Conservation (phyloP, 2,329 filamentous ascomycete species). For the Bipolaris sorokiniana region DNA sequence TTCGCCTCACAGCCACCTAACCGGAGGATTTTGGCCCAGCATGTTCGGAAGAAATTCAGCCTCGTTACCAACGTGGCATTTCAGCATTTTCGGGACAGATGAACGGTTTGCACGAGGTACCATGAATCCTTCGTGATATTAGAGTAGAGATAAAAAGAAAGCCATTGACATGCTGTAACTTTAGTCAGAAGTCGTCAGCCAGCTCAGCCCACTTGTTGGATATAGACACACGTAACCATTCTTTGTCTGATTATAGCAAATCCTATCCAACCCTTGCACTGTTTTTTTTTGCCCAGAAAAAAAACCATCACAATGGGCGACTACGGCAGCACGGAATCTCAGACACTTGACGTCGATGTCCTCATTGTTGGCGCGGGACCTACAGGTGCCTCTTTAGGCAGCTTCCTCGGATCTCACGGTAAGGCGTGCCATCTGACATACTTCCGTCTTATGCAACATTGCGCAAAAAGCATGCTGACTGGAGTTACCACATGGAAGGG, state of each 20-base stretch:
- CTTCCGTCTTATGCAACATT: background rate
- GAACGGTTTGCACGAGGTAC: background rate
- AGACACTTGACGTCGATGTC: conserved; percentile 4
- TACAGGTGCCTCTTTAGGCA: conserved; percentile 7
- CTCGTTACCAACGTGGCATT: background rate
- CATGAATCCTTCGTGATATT: background rate
- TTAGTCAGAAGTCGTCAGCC: background rate
- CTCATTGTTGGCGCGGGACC: conserved; percentile 11
- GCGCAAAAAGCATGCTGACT: background rate
- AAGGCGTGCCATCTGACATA: background rate
- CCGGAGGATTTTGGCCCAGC: background rate
- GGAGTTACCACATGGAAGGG: background rate
- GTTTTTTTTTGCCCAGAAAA: background rate
- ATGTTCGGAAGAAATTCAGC: background rate
- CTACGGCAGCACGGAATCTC: background rate
- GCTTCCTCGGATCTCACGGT: conserved; percentile 7
- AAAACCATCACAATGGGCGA: background rate
- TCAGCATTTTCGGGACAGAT: background rate
- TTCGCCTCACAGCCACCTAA: background rate
- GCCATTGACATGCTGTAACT: background rate
- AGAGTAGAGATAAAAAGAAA: background rate
- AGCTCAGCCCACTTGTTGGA: background rate
- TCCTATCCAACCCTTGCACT: background rate
- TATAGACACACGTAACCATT: background rate
- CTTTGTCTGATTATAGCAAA: background rate